Percentiles rank a stretch among this genome's conserved stretches.
Conservation (phyloP, 2,329 filamentous ascomycete species). For the Epichloe sp. region DNA sequence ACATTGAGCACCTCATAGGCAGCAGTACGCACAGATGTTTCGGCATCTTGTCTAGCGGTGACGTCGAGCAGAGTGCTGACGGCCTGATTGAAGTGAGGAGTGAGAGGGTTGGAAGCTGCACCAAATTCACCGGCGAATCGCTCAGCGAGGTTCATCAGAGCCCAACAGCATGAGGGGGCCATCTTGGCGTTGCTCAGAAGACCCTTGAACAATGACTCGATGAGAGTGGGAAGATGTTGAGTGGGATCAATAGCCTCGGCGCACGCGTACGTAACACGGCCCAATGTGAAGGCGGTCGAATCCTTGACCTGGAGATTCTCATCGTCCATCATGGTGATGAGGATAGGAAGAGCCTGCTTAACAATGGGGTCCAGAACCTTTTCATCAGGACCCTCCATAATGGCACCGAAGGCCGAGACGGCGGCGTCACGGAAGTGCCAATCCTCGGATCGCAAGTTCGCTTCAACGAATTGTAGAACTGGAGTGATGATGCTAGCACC, state of each 20-base stretch:
- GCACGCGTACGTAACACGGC: conserved; percentile 88
- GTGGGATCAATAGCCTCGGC: conserved; percentile 81
- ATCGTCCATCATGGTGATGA: conserved; percentile 89
- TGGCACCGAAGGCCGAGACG: conserved; percentile 92
- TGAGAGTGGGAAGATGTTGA: conserved; percentile 70
- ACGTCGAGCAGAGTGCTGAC: conserved; percentile 74
- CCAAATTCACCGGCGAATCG: conserved; percentile 82
- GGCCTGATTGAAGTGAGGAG: conserved; percentile 85
- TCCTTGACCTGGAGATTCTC: conserved; percentile 81
- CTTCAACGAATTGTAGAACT: conserved; percentile 83
- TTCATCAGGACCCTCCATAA: conserved; percentile 96
- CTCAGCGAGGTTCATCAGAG: conserved; percentile 94
- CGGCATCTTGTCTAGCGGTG: conserved; percentile 69
- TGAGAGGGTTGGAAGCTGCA: conserved; percentile 66
- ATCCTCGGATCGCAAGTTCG: conserved; percentile 77
- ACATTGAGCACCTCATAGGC: conserved; percentile 95
- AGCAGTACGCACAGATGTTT: conserved; percentile 83
- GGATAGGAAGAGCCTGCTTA: conserved; percentile 83
- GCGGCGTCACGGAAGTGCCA: conserved; percentile 94
- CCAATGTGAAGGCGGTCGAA: conserved; percentile 89
- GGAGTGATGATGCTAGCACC: conserved; percentile 71
- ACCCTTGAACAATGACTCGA: conserved; percentile 79
- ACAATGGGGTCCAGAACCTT: conserved; percentile 85
- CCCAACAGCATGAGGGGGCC: conserved; percentile 97
- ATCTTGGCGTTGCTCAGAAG: conserved; percentile 89